phyloP scores from a whole-genome alignment of 192 early-diverging fungal genomes.

The Obelidium mucronatum region DNA sequence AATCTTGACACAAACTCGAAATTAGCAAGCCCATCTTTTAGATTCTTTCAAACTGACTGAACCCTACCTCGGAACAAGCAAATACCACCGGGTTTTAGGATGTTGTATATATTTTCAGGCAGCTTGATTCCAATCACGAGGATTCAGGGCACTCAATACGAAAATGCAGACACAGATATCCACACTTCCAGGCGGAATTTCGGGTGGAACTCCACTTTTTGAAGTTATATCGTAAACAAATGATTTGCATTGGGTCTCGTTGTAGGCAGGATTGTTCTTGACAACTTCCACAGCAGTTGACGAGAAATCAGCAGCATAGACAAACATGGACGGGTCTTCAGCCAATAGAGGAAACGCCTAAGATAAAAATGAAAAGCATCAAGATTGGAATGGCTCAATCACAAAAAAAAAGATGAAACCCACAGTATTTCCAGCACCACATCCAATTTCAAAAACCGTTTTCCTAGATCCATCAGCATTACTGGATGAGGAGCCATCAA shows the following conservation, averaged over 20 bases:
- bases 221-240: constrained; percentile 96
- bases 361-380: not conserved
- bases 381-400: constrained; percentile 15
- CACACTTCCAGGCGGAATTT: constrained; percentile 81
- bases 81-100: constrained; percentile 90
- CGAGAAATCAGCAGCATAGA: constrained; percentile 96
- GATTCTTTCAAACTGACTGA: not conserved
- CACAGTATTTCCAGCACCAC: constrained; percentile 83
- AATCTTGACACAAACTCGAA: constrained; percentile 66
- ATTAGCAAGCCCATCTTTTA: constrained; percentile 13
- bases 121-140: constrained; percentile 79
- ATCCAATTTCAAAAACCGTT: constrained; percentile 90
- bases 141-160: constrained; percentile 92
- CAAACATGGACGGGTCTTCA: constrained; percentile 73
- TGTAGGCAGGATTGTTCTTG: constrained; percentile 72
- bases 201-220: constrained; percentile 64
- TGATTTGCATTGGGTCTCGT: constrained; percentile 73
- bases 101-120: constrained; percentile 78
- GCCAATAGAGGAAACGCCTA: constrained; percentile 92
- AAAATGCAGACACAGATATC: constrained; percentile 95
- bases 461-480: constrained; percentile 29
- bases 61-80: constrained; percentile 75
- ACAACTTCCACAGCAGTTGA: constrained; percentile 90
- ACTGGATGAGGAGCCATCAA: constrained; percentile 22
- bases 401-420: too few species aligned